Evolutionary conservation across 768 basidiomycete species (phyloP), one percentile per base, ranked within the genome.

Genomic region (Trametes meyenii): DNA sequence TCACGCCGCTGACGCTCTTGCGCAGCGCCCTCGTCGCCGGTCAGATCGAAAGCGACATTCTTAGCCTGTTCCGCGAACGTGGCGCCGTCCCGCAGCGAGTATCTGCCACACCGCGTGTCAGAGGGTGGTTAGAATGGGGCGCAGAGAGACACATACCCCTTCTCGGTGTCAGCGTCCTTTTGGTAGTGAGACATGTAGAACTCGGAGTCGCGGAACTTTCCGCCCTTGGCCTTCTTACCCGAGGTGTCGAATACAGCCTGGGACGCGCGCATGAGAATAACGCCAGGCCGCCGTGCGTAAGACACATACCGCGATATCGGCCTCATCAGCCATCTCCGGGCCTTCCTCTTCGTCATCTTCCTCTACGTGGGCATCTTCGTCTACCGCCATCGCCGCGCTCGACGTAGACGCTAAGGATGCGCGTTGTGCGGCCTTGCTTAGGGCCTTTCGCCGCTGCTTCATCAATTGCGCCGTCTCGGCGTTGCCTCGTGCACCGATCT

Each of bases 181-280:
- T 96, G 94, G 68, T 88, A 87, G 77, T 98, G 87, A 2, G 92
- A 90, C 84, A 98, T 87, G 75, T 95, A 98, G 69, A 93, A 96
- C 39, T 92, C 88, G 2, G 86, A 81, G 67, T 98, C 96, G 11
- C 85, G 85, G 74, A 81, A 95, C 43, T 75, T 77, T 16, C 64
- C 70, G 11, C 65, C 67, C 51, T 78, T 84, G 68, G 78, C 81
- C 42, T 80, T 76, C 60, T 55, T 66, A 49, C 61, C 44, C 24
- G 57, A 58, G 11, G 76, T 79, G 23, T 87, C 82, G 64, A 93
- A 92, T 13, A 88, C 89, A 29, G 82, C 84, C 89, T 92, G 67
- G 12, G 29, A 40, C 53, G 35, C n/a, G 21, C 44, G 33, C 54
- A 69, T 50, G 45, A 10, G 14, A n/a, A 55, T 50, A n/a, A 13